These are phyloP conservation scores for Cyathus striatus DNA, from an alignment of 768 basidiomycete species.

Conservation along the genomic window DNA sequence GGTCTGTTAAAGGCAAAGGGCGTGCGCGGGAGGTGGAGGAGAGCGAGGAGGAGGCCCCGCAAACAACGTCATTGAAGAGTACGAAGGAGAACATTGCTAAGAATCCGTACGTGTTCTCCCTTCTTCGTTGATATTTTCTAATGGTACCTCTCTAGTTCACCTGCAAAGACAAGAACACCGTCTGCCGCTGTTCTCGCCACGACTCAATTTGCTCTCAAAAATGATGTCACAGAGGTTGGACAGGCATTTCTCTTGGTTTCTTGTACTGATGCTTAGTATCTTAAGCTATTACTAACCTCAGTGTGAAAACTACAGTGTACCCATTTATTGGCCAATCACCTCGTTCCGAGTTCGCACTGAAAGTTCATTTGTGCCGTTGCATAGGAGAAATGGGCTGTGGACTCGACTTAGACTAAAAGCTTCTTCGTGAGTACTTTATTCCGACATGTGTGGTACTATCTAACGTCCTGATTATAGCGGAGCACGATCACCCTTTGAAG, in stretches of 20 bases:
- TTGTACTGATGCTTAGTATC: neutral
- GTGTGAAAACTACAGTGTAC: conserved; percentile 72
- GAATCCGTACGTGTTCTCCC: neutral
- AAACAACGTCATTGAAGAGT: conserved; percentile 3
- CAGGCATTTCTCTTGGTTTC: neutral
- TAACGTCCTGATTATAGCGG: conserved; percentile 40
- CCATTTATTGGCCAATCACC: conserved; percentile 63
- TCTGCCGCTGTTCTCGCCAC: conserved; percentile 50
- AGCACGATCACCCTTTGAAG: conserved; percentile 49
- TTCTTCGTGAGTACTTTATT: conserved; percentile 52
- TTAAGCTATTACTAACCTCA: conserved; percentile 60
- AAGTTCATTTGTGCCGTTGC: conserved; percentile 83
- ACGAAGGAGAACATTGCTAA: conserved; percentile 2
- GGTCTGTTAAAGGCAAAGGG: conserved; percentile 2
- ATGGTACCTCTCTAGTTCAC: neutral
- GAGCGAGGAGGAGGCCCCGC: conserved; percentile 5
- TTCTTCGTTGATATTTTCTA: neutral
- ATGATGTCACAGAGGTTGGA: conserved; percentile 56
- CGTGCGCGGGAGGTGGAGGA: conserved; percentile 8
- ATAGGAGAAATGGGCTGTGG: conserved; percentile 58
- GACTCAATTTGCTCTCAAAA: conserved; percentile 56
- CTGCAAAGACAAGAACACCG: neutral
- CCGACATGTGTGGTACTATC: neutral
- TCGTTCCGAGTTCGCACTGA: conserved; percentile 79
- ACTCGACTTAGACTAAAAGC: conserved; percentile 45